These are phyloP conservation scores for Penicillium sp. DNA, from an alignment of 2,329 filamentous ascomycete species.

Conservation along the genomic window DNA sequence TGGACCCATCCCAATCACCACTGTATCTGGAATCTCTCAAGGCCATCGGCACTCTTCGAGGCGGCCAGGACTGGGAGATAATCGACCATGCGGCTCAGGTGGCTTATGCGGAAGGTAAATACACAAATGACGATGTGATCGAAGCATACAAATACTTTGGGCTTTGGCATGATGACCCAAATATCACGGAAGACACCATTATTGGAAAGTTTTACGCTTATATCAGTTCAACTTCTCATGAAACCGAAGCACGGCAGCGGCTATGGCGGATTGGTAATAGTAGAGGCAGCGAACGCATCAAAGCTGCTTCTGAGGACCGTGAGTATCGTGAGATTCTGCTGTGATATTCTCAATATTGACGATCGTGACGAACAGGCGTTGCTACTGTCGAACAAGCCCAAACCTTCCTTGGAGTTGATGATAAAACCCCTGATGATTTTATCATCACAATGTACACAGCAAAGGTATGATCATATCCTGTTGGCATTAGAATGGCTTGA, in stretches of 20 bases:
- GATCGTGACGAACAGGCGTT: conserved; percentile 44
- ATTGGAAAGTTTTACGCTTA: conserved; percentile 65
- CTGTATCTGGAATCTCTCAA: conserved; percentile 71
- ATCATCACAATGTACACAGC: conserved; percentile 60
- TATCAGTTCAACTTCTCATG: conserved; percentile 59
- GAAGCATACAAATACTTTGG: conserved; percentile 64
- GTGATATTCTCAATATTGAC: neutral
- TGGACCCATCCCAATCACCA: conserved; percentile 58
- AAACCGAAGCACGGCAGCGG: conserved; percentile 60
- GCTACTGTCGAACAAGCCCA: conserved; percentile 68
- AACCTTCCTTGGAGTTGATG: conserved; percentile 61
- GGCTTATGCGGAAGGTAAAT: conserved; percentile 62
- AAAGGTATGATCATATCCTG: conserved; percentile 54
- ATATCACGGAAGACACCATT: conserved; percentile 62
- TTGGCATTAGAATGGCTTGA: conserved; percentile 6
- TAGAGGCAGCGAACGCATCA: conserved; percentile 61
- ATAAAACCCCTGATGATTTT: conserved; percentile 59
- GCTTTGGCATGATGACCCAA: conserved; percentile 52
- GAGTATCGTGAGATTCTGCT: conserved; percentile 20
- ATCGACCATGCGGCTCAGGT: conserved; percentile 63
- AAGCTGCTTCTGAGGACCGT: conserved; percentile 61
- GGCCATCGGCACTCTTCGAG: conserved; percentile 59
- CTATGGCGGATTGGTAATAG: conserved; percentile 64
- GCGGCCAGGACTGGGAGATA: conserved; percentile 52
- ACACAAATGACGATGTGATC: conserved; percentile 60